A percentile compares a stretch with the other conserved stretches of the same genome.
These are phyloP conservation scores for Mycena floridula DNA, from an alignment of 768 basidiomycete species.

Conservation along the genomic window DNA sequence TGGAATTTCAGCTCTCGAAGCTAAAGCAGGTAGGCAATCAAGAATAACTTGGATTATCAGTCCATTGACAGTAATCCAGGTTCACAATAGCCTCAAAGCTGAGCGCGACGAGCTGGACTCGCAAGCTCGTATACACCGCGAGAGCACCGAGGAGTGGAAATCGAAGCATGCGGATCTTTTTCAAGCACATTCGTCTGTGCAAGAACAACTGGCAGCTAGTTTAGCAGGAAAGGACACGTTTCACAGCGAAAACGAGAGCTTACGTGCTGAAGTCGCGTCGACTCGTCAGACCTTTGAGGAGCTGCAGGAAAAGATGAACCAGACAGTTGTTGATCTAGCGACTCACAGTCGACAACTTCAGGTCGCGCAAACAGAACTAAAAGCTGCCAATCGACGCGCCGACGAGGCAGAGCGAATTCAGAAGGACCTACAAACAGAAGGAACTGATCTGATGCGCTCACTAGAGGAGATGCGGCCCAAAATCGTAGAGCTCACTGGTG, in stretches of 20 bases:
- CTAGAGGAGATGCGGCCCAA: slow-evolving; percentile 83
- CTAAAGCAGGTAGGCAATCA: slow-evolving; percentile 56
- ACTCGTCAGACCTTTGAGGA: slow-evolving; percentile 41
- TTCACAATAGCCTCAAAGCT: slow-evolving; percentile 47
- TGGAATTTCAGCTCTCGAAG: slow-evolving; percentile 78
- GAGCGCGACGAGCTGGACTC: slow-evolving; percentile 55
- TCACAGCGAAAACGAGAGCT: slow-evolving; percentile 38
- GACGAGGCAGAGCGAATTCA: slow-evolving; percentile 71
- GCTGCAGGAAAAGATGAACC: slow-evolving; percentile 53
- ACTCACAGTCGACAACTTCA: slow-evolving; percentile 52
- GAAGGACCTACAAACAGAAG: slow-evolving; percentile 70
- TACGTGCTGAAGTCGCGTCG: slow-evolving; percentile 42
- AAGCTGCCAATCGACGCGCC: slow-evolving; percentile 55
- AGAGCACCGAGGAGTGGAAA: slow-evolving; percentile 42
- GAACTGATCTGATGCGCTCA: slow-evolving; percentile 71
- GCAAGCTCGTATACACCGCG: slow-evolving; percentile 33
- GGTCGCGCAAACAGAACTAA: slow-evolving; percentile 59
- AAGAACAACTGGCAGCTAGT: slow-evolving; percentile 36
- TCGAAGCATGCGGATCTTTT: slow-evolving; percentile 41
- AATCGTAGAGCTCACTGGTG: slow-evolving; percentile 73
- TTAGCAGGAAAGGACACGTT: slow-evolving; percentile 43
- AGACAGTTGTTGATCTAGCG: slow-evolving; percentile 48
- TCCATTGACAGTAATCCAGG: slow-evolving; percentile 28
- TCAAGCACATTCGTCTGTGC: slow-evolving; percentile 28
- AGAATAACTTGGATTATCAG: not conserved